phyloP scores from a whole-genome alignment of 2,329 filamentous ascomycete genomes.

The Pseudogymnoascus sp. region DNA sequence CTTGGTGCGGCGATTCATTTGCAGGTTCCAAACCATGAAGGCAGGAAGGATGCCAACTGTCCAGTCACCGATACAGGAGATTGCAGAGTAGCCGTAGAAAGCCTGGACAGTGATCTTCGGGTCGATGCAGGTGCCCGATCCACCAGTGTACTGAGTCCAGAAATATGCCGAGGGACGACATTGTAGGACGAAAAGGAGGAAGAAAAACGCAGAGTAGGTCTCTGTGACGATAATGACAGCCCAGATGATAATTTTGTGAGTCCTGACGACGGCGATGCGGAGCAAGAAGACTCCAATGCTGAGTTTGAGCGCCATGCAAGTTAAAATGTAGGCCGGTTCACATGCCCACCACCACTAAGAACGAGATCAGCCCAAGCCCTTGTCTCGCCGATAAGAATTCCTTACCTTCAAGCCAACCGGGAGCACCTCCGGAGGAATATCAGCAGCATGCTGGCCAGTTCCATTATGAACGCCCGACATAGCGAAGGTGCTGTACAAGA shows the following conservation, averaged over 20 bases:
- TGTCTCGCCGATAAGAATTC: not conserved
- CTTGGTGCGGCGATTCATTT: slow-evolving; percentile 43
- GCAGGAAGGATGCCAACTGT: slow-evolving; percentile 44
- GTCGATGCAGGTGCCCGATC: slow-evolving; percentile 36
- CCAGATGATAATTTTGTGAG: slow-evolving; percentile 34
- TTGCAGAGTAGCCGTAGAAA: slow-evolving; percentile 40
- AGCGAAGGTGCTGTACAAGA: slow-evolving; percentile 21
- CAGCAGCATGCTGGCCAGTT: slow-evolving; percentile 23
- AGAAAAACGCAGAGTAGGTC: slow-evolving; percentile 34
- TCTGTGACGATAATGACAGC: slow-evolving; percentile 30
- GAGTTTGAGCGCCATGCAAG: slow-evolving; percentile 35
- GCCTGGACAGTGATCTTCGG: slow-evolving; percentile 35
- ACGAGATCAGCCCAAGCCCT: not conserved
- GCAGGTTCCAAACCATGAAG: slow-evolving; percentile 44
- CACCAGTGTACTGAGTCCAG: slow-evolving; percentile 38
- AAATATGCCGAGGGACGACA: slow-evolving; percentile 44
- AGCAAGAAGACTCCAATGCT: slow-evolving; percentile 38
- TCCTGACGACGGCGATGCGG: slow-evolving; percentile 31
- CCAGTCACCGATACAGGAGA: slow-evolving; percentile 42
- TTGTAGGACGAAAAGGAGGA: slow-evolving; percentile 44
- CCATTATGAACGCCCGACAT: slow-evolving; percentile 24
- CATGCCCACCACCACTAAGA: slow-evolving; percentile 22
- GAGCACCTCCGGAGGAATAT: slow-evolving; percentile 20
- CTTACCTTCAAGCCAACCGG: slow-evolving; percentile 26
- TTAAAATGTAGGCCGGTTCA: slow-evolving; percentile 34